Conservation (phyloP, 176 grass and related monocot species). For the Melocanna baccifera region DNA sequence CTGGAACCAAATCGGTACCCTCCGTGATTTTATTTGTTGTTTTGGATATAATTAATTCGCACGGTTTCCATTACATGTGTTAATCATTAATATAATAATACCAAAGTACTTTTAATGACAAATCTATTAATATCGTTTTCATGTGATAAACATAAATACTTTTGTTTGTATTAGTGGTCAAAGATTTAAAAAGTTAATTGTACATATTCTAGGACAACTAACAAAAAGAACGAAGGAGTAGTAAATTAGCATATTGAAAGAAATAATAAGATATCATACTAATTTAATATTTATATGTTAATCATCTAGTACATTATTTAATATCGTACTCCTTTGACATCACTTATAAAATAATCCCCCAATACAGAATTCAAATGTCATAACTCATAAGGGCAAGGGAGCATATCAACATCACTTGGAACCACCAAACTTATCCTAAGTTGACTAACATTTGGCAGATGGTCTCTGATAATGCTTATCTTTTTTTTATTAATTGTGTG, state of each 20-base stretch:
- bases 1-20: background rate
- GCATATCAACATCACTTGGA: background rate
- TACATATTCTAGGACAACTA: no score
- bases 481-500: background rate
- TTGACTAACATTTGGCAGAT: background rate
- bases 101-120: no score
- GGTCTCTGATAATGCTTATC: background rate
- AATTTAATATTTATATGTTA: background rate
- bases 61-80: no score
- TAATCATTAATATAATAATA: no score
- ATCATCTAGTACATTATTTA: background rate
- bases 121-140: no score
- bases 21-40: no score
- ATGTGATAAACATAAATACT: no score
- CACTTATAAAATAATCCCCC: background rate
- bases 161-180: background rate
- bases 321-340: background rate
- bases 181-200: background rate
- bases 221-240: background rate
- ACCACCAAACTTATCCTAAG: background rate
- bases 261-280: background rate
- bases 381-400: no score
- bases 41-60: no score
- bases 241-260: background rate
- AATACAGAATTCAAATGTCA: no score